Base-by-base conservation (phyloP, 257 asterid genomes). In the Craterostigma plantagineum region DNA sequence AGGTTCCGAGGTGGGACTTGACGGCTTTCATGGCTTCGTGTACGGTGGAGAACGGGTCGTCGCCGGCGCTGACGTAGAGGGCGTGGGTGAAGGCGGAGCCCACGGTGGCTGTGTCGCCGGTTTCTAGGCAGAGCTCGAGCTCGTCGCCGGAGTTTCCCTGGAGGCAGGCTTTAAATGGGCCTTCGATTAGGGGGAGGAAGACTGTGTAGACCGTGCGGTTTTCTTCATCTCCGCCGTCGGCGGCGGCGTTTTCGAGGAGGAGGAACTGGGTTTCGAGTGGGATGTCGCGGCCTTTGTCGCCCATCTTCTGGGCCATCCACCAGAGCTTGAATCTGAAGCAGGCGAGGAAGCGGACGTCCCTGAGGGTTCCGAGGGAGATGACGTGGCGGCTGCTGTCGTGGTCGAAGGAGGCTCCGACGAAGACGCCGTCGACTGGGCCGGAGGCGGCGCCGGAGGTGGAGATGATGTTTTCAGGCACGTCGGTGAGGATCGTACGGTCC, bases 281-380 rank as follows among this genome's bases (percentile, higher is more conserved):
- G 42, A 82, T 66, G 8, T 82, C 85, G 6, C 91, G 51, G 2
- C 92, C 92, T 30, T 50, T 63, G 41, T 70, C 80, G 15, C 94
- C 94, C 94, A 82, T 82, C 45, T 65, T 75, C 51, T 82, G 94
- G 5, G 94, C 70, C 94, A 82, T 82, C 94, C 94, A 82, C 94
- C 94, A 82, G 10, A 82, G 34, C 38, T 78, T 82, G 48, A 82
- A 82, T 63, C 94, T 63, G 58, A 82, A 82, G 53, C 94, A 75
- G 1, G 92, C 72, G 58, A 82, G 39, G 68, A 82, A 82, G 8
- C 77, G 67, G 9, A 75, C 76, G 13, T 75, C 79, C 8, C 63
- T 62, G 7, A 70, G 59, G 2, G 50, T 60, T 3, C 79, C 79
- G 0, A 70, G 57, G 4, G 75, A 18, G 4, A 63, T 66, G 41